Percentiles rank a stretch among this genome's conserved stretches.
Conservation (phyloP, 2,329 filamentous ascomycete species). For the Ascochyta lentis region DNA sequence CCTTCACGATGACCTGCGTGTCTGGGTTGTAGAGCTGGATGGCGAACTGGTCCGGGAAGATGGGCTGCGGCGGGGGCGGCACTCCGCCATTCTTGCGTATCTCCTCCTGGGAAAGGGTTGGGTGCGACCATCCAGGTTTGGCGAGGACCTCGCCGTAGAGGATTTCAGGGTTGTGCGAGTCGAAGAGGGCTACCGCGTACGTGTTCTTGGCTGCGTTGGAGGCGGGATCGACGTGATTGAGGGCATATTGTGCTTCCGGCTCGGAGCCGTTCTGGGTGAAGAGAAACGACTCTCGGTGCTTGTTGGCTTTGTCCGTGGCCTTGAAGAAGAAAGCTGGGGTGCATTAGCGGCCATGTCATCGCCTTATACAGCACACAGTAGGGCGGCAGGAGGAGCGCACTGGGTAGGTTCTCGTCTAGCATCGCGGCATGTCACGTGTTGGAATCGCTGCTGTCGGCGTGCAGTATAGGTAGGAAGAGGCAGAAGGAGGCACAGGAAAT, state of each 20-base stretch:
- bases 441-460: not conserved
- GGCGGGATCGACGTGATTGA: constrained; percentile 77
- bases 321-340: constrained; percentile 65
- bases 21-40: constrained; percentile 95
- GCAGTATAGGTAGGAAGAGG: not conserved
- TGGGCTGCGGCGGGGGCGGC: constrained; percentile 70
- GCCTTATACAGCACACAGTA: not conserved
- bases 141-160: constrained; percentile 88
- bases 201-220: constrained; percentile 75
- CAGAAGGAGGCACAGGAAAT: not conserved
- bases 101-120: constrained; percentile 80
- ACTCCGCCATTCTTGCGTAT: constrained; percentile 72
- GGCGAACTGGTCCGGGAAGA: constrained; percentile 79
- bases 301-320: constrained; percentile 56
- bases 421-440: constrained; percentile 57
- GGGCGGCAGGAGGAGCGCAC: constrained; percentile 39
- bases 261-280: constrained; percentile 79
- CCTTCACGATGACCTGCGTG: constrained; percentile 74
- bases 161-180: constrained; percentile 79
- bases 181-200: constrained; percentile 85
- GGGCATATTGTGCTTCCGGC: constrained; percentile 77
- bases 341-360: constrained; percentile 12
- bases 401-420: constrained; percentile 95
- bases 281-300: constrained; percentile 62
- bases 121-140: constrained; percentile 84